Conservation (phyloP, 2,329 filamentous ascomycete genomes). For the Cylindrodendrum hubeiense region DNA sequence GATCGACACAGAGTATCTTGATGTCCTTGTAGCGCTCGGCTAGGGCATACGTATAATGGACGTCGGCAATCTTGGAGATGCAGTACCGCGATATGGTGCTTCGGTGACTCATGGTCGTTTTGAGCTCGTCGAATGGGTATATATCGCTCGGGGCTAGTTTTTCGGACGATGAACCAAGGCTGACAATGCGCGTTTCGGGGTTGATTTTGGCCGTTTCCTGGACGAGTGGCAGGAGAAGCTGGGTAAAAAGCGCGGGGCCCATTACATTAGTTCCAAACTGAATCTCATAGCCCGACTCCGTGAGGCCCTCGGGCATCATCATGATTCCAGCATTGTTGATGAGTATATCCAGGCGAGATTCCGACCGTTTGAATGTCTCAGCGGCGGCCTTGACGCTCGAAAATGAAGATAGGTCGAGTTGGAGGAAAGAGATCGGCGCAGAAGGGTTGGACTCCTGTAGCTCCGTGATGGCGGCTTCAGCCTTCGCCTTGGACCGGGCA, state of each 20-base stretch:
- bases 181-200: constrained; percentile 2
- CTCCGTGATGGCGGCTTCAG: constrained; percentile 9
- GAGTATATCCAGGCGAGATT: constrained; percentile 27
- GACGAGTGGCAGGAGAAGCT: constrained; percentile 32
- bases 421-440: not conserved
- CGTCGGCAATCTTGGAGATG: not conserved
- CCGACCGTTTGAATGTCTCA: not conserved
- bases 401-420: constrained; percentile 19
- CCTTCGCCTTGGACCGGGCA: constrained; percentile 10
- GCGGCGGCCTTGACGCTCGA: constrained; percentile 13
- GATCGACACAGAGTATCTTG: constrained; percentile 6
- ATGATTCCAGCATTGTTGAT: constrained; percentile 31
- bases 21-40: not conserved
- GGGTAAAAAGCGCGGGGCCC: constrained; percentile 25
- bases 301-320: constrained; percentile 25
- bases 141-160: not conserved
- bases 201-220: not conserved
- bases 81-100: not conserved
- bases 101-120: not conserved
- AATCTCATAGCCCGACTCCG: constrained; percentile 30
- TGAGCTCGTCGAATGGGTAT: constrained; percentile 1
- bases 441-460: not conserved
- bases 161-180: not conserved
- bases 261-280: constrained; percentile 34
- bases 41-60: not conserved